A percentile compares a stretch with the other conserved stretches of the same genome.
Conservation (phyloP, 495 filamentous ascomycete species). For the Aspergillus leporis region DNA sequence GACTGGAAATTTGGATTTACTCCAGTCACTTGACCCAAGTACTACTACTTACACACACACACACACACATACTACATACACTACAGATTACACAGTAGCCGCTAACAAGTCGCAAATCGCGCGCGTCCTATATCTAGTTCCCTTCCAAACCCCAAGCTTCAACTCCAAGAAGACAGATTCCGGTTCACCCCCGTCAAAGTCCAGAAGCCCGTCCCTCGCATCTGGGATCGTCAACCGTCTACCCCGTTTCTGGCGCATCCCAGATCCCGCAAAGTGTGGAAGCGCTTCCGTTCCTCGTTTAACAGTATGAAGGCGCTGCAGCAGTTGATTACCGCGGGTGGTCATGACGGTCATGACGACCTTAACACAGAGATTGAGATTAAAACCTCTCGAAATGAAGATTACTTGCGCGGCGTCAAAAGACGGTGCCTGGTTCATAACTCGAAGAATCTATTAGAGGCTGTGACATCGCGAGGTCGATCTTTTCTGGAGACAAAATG, state of each 20-base stretch:
- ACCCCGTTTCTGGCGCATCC: constrained; percentile 47
- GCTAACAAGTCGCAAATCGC: constrained; percentile 1
- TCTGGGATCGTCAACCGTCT: constrained; percentile 58
- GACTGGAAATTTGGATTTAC: background rate
- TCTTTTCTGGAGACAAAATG: constrained; percentile 46
- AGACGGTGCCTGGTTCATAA: constrained; percentile 37
- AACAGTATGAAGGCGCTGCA: constrained; percentile 41
- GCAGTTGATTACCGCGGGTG: constrained; percentile 23
- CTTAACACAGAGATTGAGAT: constrained; percentile 42
- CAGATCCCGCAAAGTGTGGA: constrained; percentile 53
- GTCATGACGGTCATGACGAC: constrained; percentile 20
- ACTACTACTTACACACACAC: background rate
- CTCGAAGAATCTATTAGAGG: constrained; percentile 8
- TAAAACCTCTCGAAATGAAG: constrained; percentile 30
- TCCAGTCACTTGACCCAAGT: background rate
- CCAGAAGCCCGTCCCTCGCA: constrained; percentile 38
- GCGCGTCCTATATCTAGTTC: background rate
- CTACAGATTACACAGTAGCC: background rate
- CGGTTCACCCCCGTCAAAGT: constrained; percentile 40
- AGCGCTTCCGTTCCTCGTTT: constrained; percentile 46
- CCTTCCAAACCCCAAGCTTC: background rate
- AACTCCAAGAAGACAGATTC: constrained; percentile 29
- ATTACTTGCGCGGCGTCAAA: constrained; percentile 45
- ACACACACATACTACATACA: background rate
- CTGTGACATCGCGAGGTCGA: constrained; percentile 20